Conservation (phyloP, 2,329 filamentous ascomycete genomes). For the Rutstroemia sydowiana region DNA sequence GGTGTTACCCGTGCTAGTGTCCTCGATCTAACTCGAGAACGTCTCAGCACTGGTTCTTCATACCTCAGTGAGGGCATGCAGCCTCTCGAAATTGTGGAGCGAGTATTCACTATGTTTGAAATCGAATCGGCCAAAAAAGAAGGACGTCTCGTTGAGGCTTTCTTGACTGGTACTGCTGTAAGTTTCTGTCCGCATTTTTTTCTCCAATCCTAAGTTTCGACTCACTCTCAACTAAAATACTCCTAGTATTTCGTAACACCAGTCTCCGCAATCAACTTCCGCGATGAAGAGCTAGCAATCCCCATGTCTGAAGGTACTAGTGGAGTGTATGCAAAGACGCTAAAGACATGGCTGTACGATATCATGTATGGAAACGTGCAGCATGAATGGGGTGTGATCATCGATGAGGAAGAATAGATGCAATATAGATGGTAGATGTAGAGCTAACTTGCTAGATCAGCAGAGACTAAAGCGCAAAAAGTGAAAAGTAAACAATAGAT, state of each 20-base stretch:
- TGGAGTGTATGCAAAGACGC: conserved; percentile 46
- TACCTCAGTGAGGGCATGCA: conserved; percentile 26
- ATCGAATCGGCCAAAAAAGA: conserved; percentile 64
- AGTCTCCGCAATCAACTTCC: conserved; percentile 60
- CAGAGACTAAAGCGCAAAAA: too few relatives aligned
- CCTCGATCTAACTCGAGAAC: conserved; percentile 61
- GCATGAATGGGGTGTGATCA: conserved; percentile 62
- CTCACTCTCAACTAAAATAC: not conserved
- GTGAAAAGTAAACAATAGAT: too few relatives aligned
- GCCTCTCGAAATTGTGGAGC: conserved; percentile 66
- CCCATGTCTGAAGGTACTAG: conserved; percentile 47
- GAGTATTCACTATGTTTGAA: conserved; percentile 74
- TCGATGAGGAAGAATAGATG: conserved; percentile 43
- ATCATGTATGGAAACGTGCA: conserved; percentile 68
- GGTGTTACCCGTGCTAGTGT: conserved; percentile 77
- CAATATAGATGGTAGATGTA: too few relatives aligned
- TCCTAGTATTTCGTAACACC: conserved; percentile 62
- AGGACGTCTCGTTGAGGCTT: conserved; percentile 73
- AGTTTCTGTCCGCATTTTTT: conserved; percentile 31
- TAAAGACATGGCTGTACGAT: conserved; percentile 61
- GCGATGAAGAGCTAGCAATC: conserved; percentile 54
- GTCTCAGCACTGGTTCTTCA: conserved; percentile 40
- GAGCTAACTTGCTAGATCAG: too few relatives aligned
- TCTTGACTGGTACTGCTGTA: conserved; percentile 79
- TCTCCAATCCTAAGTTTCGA: not conserved